Percentiles rank a stretch among this genome's conserved stretches.
Conservation (phyloP, 163 green algal genomes). For the Scenedesmus sp. region DNA sequence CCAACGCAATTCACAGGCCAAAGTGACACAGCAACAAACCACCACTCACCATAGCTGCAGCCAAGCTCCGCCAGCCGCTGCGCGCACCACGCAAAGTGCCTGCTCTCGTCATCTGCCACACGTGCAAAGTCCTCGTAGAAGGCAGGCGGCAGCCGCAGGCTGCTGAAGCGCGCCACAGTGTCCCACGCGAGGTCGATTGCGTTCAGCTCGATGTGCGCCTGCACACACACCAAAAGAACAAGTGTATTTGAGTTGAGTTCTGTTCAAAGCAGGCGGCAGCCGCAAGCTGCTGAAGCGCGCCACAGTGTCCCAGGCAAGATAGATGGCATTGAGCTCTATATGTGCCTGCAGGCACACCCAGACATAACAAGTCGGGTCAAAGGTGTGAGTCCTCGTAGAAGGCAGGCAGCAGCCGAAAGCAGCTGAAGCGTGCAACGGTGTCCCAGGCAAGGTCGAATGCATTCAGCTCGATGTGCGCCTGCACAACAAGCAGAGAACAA, state of each 20-base stretch:
- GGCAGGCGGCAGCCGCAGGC: constrained; percentile 29
- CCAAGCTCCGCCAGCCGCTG: constrained; percentile 89
- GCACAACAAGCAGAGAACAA: neutral
- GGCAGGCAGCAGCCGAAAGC: constrained; percentile 24
- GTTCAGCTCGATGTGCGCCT: constrained; percentile 82
- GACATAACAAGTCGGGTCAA: neutral
- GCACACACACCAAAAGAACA: neutral
- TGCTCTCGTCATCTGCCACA: constrained; percentile 93
- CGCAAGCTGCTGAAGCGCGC: constrained; percentile 69
- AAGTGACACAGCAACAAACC: too few relatives aligned
- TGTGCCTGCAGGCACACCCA: constrained; percentile 46
- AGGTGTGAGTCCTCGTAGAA: constrained; percentile 77
- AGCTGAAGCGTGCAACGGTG: constrained; percentile 84
- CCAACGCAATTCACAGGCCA: neutral
- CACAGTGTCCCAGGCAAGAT: constrained; percentile 94
- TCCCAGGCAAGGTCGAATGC: constrained; percentile 96
- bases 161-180: constrained; percentile 84
- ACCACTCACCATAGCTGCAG: constrained; percentile 75
- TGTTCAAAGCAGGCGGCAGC: constrained; percentile 59
- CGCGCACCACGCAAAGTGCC: constrained; percentile 91
- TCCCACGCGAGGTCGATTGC: constrained; percentile 96
- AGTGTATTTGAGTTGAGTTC: neutral
- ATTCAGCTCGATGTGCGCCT: constrained; percentile 82
- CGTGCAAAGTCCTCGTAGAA: constrained; percentile 88
- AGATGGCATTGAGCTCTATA: constrained; percentile 89